Conservation (phyloP, 176 grass and related monocot genomes). For the Saccharum officinarum region DNA sequence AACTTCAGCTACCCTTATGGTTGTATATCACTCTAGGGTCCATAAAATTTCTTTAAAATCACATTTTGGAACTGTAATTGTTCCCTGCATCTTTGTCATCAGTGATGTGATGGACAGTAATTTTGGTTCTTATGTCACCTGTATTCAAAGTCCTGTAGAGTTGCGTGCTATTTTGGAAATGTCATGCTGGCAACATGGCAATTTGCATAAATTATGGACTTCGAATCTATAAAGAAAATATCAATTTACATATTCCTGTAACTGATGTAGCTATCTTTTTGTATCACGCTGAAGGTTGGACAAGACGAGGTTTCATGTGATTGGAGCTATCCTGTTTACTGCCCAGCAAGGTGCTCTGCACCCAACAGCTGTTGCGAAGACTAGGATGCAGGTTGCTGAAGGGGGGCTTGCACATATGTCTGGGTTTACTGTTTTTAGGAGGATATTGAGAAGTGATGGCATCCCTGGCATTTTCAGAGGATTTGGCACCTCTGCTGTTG, state of each 20-base stretch:
- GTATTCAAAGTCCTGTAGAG: background rate
- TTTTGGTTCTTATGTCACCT: background rate
- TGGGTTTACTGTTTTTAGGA: conserved; percentile 76
- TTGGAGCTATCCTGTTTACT: conserved; percentile 83
- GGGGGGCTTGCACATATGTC: conserved; percentile 65
- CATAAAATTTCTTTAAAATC: background rate
- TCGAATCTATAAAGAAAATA: background rate
- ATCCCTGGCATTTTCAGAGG: conserved; percentile 84
- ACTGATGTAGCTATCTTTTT: conserved; percentile 18
- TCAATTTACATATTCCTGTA: background rate
- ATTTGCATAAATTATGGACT: background rate
- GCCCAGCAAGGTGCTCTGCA: conserved; percentile 82
- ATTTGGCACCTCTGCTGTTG: conserved; percentile 83
- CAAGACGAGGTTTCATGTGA: conserved; percentile 91
- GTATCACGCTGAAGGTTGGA: conserved; percentile 61
- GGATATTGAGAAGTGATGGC: conserved; percentile 76
- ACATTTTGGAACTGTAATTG: background rate
- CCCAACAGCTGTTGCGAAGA: conserved; percentile 90
- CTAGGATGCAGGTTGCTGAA: conserved; percentile 84
- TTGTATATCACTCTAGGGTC: background rate
- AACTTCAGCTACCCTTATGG: background rate
- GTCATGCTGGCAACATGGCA: background rate
- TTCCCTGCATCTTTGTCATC: conserved; percentile 1
- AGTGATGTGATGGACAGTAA: background rate
- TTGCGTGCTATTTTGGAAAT: background rate